Evolutionary conservation across 768 basidiomycete species (phyloP), one percentile per base, ranked within the genome.

Genomic region (Mycena alexandri): DNA sequence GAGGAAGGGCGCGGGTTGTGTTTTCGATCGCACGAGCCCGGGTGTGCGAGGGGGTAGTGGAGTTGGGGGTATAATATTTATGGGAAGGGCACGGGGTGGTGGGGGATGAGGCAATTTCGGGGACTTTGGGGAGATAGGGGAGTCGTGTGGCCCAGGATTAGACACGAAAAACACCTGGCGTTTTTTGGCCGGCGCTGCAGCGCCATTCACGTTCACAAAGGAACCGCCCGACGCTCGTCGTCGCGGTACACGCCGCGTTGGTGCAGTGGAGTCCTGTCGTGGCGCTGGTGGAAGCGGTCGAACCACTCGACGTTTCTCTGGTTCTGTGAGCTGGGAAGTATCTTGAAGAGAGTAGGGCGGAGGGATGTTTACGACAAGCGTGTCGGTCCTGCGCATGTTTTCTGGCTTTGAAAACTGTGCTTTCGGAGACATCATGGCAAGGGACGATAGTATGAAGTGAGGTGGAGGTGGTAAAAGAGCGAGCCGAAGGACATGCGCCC

Each of bases 191-290:
- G 58, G 59, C 29, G 24, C 44, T 22, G 51, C 16, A 14, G 38
- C 38, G 38, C 38, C 38, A 38, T 11, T n/a, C n/a, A 17, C 8
- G 21, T 54, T 2, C 17, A 53, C 59, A 19, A 68, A 52, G 10
- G 2, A 29, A 34, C 67, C 61, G 1, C 67, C 67, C 24, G 67
- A 68, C 11, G 51, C 61, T 24, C 66, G 66, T 24, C 67, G 61
- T 47, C 61, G 62, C 3, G 38, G 62, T 36, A 19, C 7, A 21
- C 17, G 44, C 19, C 61, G 61, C 22, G 33, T 8, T 13, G 41
- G 4, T 12, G 21, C 12, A 4, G 43, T 19, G 2, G 41, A 9
- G 22, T 38, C 24, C 3, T 29, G 38, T 11, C 17, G 17, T 22
- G 50, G 61, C 14, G 61, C 52, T 22, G 17, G 43, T 22, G 61